Evolutionary conservation across 2,329 filamentous ascomycete species (phyloP), one percentile per base, ranked within the genome.

Genomic region (Colletotrichum chrysophilum): DNA sequence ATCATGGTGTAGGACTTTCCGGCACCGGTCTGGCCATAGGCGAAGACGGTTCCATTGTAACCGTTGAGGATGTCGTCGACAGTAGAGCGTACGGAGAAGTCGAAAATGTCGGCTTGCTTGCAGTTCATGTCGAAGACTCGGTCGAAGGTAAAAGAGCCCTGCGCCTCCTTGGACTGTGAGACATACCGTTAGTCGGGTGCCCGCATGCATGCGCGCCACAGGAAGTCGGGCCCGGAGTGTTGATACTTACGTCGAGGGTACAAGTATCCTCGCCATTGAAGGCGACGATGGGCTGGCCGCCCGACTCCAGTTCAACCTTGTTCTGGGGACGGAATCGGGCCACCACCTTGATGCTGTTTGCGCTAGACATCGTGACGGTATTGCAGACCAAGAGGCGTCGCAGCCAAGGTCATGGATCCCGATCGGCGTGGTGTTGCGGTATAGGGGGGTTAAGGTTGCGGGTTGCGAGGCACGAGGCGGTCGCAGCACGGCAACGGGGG

Each of bases 1-100:
- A 97, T 98, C 97, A 99, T 99, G 69, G 97, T 98, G 85, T 98
- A 98, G 26, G 97, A 98, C 89, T 99, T 99, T 89, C 97, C 97
- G 14, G 96, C 96, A 85, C 97, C 97, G 1, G 97, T 99, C 89
- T 98, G 97, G 79, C 97, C 97, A 84, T 99, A 99, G 78, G 97
- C 97, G 82, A 99, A 98, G 80, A 99, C 96, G 16, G 96, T 98
- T 83, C 96, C 97, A 88, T 99, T 99, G 91, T 99, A 99, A 79
- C 97, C 97, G 86, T 98, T 98, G 79, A 99, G 91, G 80, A 99
- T 98, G 84, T 98, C 97, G 87, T 98, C 96, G 80, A 99, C 97
- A 24, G 97, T 98, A 30, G 95, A 92, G 78, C 94, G 93, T 85
- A 99, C 98, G 56, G 97, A 98, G 88, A 97, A 99, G 86, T 98